These are phyloP conservation scores for Aureobasidium mangrovei DNA, from an alignment of 2,329 filamentous ascomycete genomes.

Conservation along the genomic window DNA sequence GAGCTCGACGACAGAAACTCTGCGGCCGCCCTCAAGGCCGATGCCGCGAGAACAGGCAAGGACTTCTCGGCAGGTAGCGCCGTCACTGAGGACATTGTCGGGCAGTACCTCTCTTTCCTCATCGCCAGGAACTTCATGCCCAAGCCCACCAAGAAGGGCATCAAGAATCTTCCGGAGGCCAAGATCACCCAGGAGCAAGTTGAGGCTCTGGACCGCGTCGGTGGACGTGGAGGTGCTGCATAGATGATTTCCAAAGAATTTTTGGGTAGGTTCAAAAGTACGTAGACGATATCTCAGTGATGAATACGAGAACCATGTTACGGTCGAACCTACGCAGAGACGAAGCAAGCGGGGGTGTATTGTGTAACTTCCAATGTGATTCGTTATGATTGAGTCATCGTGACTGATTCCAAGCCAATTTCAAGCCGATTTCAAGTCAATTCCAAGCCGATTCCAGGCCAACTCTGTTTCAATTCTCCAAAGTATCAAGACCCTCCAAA, in stretches of 20 bases:
- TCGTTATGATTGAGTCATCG: too few relatives aligned
- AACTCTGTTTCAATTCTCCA: too few relatives aligned
- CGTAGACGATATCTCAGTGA: neutral
- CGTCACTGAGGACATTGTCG: constrained; percentile 52
- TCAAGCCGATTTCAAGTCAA: too few relatives aligned
- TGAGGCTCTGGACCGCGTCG: constrained; percentile 43
- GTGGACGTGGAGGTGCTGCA: constrained; percentile 39
- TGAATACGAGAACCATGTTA: neutral
- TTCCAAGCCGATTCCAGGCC: too few relatives aligned
- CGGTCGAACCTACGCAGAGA: too few relatives aligned
- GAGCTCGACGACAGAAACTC: constrained; percentile 69
- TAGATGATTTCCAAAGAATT: neutral
- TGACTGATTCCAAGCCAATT: too few relatives aligned
- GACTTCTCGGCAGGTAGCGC: constrained; percentile 49
- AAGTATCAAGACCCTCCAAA: too few relatives aligned
- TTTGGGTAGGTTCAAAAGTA: neutral
- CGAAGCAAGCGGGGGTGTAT: too few relatives aligned
- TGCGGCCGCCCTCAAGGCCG: constrained; percentile 52
- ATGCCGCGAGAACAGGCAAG: constrained; percentile 50
- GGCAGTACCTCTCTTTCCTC: constrained; percentile 56
- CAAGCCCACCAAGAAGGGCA: constrained; percentile 28
- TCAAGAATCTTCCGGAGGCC: constrained; percentile 36
- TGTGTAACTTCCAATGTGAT: too few relatives aligned
- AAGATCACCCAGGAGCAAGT: constrained; percentile 39
- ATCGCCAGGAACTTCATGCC: constrained; percentile 55